Evolutionary conservation across 805 yeast species (phyloP), one percentile per base, ranked within the genome.

Genomic region (Candida quercuum): DNA sequence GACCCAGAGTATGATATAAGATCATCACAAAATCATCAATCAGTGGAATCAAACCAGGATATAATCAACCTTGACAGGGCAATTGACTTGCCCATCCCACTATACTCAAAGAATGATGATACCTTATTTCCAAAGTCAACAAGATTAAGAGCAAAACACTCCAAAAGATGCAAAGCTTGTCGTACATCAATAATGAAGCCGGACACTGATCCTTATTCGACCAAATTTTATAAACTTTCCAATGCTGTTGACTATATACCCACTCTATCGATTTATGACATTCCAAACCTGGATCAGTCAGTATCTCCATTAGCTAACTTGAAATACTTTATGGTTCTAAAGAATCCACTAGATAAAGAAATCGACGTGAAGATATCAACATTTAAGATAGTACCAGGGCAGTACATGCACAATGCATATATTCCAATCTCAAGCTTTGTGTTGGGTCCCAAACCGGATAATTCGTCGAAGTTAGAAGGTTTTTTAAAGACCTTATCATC

Each of bases 401-500:
- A 14, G 2, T 28, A 29, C 19, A 23, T 31, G 2, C 43, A 41
- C 22, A 31, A 31, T 7, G 26, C 42, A 3, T 31, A 40, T 10
- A 17, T 54, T 3, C 58, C 60, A 10, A 36, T 51, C 3, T 38
- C 56, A 1, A 31, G 39, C 2, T 29, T 52, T 20, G 36, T 17
- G 23, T 31, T 55, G 3, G 46, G 43, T 3, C 16, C 45, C 3
- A 46, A 38, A 17, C 50, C 52, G 2, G 51, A 41, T 8, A 42
- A 35, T 13, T 32, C 40, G 10, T 37, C 39, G 4, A 51, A 53
- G 14, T 20, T 51, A 6, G 56, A 51, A 13, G n/a, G 24, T 1
- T 33, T 51, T 3, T 33, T 57, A 0, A 49, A 51, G 20, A 38
- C 46, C 3, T 48, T 61, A 0, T 66, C 72, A 3, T 57, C 66